Base-by-base conservation (phyloP, 2,329 filamentous ascomycete genomes). In the Epichloe amarillans region DNA sequence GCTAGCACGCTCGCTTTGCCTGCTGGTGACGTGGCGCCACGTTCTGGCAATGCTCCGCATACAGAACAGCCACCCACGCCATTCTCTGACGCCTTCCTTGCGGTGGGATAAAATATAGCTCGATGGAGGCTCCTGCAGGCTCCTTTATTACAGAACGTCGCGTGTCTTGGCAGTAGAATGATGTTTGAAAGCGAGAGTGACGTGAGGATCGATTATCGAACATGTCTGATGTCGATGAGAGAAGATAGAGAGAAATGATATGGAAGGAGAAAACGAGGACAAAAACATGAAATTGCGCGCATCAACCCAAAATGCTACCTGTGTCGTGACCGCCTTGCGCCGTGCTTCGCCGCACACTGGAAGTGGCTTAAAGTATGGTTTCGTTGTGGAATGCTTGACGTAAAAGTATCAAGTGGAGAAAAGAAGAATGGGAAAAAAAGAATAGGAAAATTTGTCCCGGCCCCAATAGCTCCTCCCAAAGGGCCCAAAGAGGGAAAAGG, bases 301-400 rank as follows among this genome's bases (percentile, higher is more conserved):
- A 43, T 50, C 33, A 49, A 46, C 62, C 63, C 63, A 67, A 68
- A 46, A 40, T 66, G 65, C 64, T 64, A 60, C 59, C 65, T 62
- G 61, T 57, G 42, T 52, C 59, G 63, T 65, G 57, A 61, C 63
- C 64, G 60, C 60, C 61, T 54, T 65, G 65, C 66, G 65, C 65
- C 63, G 60, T 65, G 62, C 62, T 65, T 66, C 63, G 65, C 66
- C 64, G 60, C 61, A 66, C 62, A 61, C 61, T 62, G 61, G 63
- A 64, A 58, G 56, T 60, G 55, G 59, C 58, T 65, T 39, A 51
- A 57, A 63, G 52, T 61, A 63, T 64, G 62, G 56, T 60, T 61
- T 66, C 61, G 58, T 64, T 55, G 64, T 61, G 59, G 54, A 68
- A 47, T 62, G 61, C 61, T 59, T 61, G 62, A 65, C 60, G 59